Evolutionary conservation across 352 stramenopile species (phyloP), one percentile per base, ranked within the genome.

Genomic region (Peronospora belbahrii): DNA sequence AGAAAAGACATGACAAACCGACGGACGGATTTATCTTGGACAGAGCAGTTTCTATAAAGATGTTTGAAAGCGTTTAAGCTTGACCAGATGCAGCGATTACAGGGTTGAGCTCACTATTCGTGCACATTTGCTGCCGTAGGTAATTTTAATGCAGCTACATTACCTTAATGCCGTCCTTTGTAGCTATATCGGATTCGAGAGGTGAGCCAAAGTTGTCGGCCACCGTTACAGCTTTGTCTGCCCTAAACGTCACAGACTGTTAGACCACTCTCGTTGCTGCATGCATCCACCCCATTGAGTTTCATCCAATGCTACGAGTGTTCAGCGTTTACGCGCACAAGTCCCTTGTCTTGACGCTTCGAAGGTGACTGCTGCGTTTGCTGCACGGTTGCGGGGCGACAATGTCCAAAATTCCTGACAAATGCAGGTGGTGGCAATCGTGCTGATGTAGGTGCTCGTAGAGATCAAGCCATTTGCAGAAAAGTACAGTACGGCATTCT

Each of bases 401-500:
- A 32, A 35, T n/a, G 51, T 35, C 7, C 41, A 33, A 8, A 19
- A 37, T 8, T 58, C 56, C 28, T 86, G 71, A 71, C 74, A 84
- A 38, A 54, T 76, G 23, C 71, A 67, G 17, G 69, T 67, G 9
- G 84, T 81, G 48, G 46, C 56, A 15, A 48, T 86, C 22, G 57
- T 79, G 37, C 45, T 86, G 11, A 61, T 86, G 56, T 56, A 80
- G 30, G 50, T 76, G 41, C 31, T 84, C n/a, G 51, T 76, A 10
- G 68, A 85, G 45, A 70, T 69, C 40, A 56, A 61, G 14, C 48
- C 64, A 3, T 67, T 79, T 9, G 43, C 67, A 20, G 36, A 18
- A 0, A 36, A 35, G 11, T 81, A 72, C 25, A 25, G 79, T 18
- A 46, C 59, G 6, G 48, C 46, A 7, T 67, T 85, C 33, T 36